phyloP scores from a whole-genome alignment of 164 flowering plant genomes.

The Aristolochia californica region DNA sequence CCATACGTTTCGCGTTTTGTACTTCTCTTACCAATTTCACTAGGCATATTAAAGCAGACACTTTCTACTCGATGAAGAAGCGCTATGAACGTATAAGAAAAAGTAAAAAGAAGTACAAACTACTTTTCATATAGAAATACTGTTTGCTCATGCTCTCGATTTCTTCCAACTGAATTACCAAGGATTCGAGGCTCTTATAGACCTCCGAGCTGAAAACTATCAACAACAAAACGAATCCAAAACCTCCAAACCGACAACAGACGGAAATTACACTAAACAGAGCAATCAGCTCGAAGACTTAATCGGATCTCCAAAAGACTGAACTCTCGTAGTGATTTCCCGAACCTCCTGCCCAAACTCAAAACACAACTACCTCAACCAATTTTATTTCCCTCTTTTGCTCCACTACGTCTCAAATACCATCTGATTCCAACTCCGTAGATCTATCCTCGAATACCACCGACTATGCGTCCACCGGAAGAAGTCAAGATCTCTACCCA shows the following conservation, averaged over 20 bases:
- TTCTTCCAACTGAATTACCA: not conserved
- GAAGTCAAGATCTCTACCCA: too few species aligned
- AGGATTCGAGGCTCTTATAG: not conserved
- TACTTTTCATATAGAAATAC: not conserved
- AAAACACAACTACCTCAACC: too few species aligned
- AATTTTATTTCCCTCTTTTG: too few species aligned
- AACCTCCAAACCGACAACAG: too few species aligned
- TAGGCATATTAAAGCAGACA: constrained; percentile 37
- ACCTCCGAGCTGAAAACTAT: not conserved
- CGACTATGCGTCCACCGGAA: too few species aligned
- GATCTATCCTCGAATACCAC: not conserved
- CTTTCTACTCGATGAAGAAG: constrained; percentile 4
- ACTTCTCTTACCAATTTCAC: constrained; percentile 19
- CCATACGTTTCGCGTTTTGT: constrained; percentile 14
- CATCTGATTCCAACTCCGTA: not conserved
- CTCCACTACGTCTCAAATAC: too few species aligned
- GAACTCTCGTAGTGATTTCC: too few species aligned
- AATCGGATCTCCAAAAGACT: too few species aligned
- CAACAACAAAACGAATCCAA: too few species aligned
- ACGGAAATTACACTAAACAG: too few species aligned
- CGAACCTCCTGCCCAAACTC: too few species aligned
- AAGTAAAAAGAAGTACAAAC: not conserved
- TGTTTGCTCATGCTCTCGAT: constrained; percentile 5
- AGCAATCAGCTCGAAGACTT: too few species aligned
- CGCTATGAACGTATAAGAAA: not conserved